Conservation (phyloP, 129 eudicot genomes). For the Flaveria brownii region DNA sequence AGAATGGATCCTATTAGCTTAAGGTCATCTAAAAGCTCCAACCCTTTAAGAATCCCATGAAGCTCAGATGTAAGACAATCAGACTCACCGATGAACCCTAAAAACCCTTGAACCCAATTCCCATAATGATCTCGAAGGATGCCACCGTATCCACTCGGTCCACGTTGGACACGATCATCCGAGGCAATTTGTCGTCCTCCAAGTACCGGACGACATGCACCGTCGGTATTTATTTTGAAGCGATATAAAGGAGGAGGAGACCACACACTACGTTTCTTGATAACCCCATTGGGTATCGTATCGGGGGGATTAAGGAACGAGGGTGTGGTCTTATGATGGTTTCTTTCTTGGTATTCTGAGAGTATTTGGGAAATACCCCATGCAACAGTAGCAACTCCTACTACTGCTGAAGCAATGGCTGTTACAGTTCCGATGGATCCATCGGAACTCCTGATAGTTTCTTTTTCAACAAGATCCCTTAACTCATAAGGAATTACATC, state of each 20-base stretch:
- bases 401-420: not conserved
- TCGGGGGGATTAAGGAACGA: no score
- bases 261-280: not conserved
- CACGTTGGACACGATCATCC: not conserved
- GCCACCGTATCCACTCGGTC: not conserved
- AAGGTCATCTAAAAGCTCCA: not conserved
- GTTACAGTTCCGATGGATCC: not conserved
- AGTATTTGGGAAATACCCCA: not conserved
- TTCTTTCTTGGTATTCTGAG: not conserved
- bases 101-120: not conserved
- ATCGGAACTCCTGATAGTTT: not conserved
- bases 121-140: not conserved
- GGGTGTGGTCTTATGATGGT: not conserved
- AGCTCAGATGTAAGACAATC: not conserved
- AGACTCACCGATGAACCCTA: not conserved
- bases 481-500: not conserved
- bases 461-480: not conserved
- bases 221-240: not conserved
- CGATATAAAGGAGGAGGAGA: not conserved
- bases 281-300: not conserved
- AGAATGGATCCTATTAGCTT: not conserved
- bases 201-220: not conserved
- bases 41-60: constrained; percentile 6
- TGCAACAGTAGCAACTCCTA: not conserved
- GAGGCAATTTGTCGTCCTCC: no score